These are phyloP conservation scores for Parastagonospora nodorum DNA, from an alignment of 2,329 filamentous ascomycete species.

Conservation along the genomic window DNA sequence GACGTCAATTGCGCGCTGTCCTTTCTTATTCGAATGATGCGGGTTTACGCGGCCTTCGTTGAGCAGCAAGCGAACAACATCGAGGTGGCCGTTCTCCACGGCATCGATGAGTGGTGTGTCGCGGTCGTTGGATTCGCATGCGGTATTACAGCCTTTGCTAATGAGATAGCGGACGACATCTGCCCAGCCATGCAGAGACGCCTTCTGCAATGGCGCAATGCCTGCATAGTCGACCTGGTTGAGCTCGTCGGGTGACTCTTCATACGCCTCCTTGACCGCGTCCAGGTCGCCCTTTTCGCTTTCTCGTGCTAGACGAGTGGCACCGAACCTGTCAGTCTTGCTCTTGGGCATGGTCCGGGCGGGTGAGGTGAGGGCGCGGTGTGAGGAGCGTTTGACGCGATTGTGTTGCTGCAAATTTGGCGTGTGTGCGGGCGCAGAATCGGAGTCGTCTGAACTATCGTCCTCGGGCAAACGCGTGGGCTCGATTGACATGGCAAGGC, in stretches of 20 bases:
- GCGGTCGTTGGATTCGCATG: constrained; percentile 74
- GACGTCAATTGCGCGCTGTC: constrained; percentile 87
- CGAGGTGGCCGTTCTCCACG: constrained; percentile 91
- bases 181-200: constrained; percentile 82
- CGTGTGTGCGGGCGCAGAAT: constrained; percentile 39
- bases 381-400: constrained; percentile 65
- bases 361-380: constrained; percentile 59
- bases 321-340: constrained; percentile 88
- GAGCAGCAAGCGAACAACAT: constrained; percentile 83
- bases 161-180: constrained; percentile 89
- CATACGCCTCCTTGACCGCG: constrained; percentile 72
- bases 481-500: constrained; percentile 38
- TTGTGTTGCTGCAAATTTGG: constrained; percentile 50
- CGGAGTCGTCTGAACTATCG: constrained; percentile 42
- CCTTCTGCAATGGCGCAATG: constrained; percentile 95
- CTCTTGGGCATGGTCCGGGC: constrained; percentile 71
- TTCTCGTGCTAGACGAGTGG: constrained; percentile 87
- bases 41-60: constrained; percentile 84
- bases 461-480: constrained; percentile 42
- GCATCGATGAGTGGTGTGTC: constrained; percentile 96
- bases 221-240: constrained; percentile 91
- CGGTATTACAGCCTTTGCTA: constrained; percentile 80
- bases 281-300: constrained; percentile 86
- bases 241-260: constrained; percentile 83
- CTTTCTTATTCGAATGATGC: constrained; percentile 86